Conservation (phyloP, 2,329 filamentous ascomycete genomes). For the Exserohilum turcica region DNA sequence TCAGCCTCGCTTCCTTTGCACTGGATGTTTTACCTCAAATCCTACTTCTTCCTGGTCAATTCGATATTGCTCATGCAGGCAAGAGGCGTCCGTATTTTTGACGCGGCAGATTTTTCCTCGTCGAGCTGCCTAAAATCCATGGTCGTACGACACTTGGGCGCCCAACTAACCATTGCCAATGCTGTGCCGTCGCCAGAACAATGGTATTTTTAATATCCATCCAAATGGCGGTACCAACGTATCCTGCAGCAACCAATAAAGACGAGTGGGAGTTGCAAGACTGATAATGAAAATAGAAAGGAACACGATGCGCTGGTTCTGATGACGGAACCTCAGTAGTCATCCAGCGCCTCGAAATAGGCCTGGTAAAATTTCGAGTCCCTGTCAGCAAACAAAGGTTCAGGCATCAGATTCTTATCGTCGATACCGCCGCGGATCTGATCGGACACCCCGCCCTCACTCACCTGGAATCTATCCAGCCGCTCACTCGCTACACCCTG, state of each 20-base stretch:
- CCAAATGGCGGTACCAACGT: background rate
- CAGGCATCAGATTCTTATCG: slow-evolving; percentile 5
- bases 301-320: background rate
- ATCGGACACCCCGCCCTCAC: background rate
- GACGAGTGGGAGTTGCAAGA: background rate
- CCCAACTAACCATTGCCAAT: slow-evolving; percentile 7
- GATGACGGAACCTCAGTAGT: slow-evolving; percentile 13
- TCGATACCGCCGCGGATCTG: background rate
- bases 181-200: background rate
- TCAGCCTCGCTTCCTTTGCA: slow-evolving; percentile 19
- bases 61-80: slow-evolving; percentile 27
- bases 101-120: slow-evolving; percentile 6
- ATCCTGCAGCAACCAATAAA: background rate
- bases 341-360: slow-evolving; percentile 20
- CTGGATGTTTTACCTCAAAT: slow-evolving; percentile 2
- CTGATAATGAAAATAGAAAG: background rate
- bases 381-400: slow-evolving; percentile 17
- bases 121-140: slow-evolving; percentile 12
- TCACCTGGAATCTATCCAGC: slow-evolving; percentile 1
- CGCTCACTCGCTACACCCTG: slow-evolving; percentile 18
- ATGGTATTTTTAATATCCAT: slow-evolving; percentile 13
- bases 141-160: background rate
- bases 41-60: slow-evolving; percentile 12
- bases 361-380: slow-evolving; percentile 23
- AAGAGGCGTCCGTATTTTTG: background rate